Percentiles rank a stretch among this genome's conserved stretches.
Evolutionary conservation across 306 rosid genomes (phyloP).

Genomic region (Mimosa bimucronata): DNA sequence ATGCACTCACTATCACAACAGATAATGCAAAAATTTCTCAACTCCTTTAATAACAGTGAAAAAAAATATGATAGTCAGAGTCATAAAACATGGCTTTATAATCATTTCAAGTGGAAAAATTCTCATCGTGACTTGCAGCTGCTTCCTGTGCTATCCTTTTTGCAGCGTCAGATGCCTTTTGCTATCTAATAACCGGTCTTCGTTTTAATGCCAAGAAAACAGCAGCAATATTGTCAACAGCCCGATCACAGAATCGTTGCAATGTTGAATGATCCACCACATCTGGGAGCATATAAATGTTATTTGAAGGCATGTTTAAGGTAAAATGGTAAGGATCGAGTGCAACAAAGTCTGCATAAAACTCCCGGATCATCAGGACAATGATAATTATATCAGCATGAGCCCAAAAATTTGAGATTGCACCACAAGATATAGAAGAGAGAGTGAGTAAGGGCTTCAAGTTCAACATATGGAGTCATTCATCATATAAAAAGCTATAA

Average conservation of each 20-base stretch:
- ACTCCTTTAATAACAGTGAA: background rate
- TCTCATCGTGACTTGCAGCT: constrained; percentile 1
- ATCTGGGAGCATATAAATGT: constrained; percentile 90
- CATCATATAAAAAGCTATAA: constrained; percentile 25
- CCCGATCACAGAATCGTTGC: constrained; percentile 73
- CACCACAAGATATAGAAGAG: constrained; percentile 11
- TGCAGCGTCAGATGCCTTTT: constrained; percentile 87
- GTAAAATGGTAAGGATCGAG: constrained; percentile 88
- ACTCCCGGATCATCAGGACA: constrained; percentile 69
- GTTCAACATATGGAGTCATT: constrained; percentile 27
- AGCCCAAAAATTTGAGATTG: constrained; percentile 30
- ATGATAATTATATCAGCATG: constrained; percentile 36
- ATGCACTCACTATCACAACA: background rate
- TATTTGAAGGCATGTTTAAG: constrained; percentile 74
- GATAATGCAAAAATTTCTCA: background rate
- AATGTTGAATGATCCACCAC: constrained; percentile 73
- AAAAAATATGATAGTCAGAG: background rate
- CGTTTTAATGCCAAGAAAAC: constrained; percentile 84
- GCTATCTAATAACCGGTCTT: constrained; percentile 91
- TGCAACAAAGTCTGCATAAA: constrained; percentile 88
- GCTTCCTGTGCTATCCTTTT: constrained; percentile 93
- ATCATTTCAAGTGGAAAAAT: background rate
- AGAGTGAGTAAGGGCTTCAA: constrained; percentile 1
- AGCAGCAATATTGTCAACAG: constrained; percentile 89
- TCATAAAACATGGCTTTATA: background rate